Evolutionary conservation across 2,329 filamentous ascomycete species (phyloP).

Genomic region (Colletotrichum sp.): DNA sequence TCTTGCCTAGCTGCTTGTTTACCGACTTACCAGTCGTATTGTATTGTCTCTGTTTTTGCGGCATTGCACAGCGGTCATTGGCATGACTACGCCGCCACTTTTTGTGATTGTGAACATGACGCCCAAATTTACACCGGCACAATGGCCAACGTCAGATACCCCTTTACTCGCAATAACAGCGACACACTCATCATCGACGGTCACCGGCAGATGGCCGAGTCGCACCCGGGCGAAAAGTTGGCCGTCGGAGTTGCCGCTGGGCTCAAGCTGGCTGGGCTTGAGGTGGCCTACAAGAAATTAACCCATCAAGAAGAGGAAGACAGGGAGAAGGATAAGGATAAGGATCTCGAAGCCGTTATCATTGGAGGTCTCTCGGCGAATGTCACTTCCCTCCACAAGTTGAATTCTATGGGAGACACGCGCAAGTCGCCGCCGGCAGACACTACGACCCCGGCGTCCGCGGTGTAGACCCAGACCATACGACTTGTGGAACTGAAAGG

Average conservation of each 20-base stretch:
- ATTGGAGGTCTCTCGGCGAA: neutral
- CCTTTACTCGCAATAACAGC: too few species aligned
- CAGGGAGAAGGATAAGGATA: neutral
- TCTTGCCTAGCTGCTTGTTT: neutral
- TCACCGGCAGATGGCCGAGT: neutral
- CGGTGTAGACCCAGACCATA: accelerated
- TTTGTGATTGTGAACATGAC: too few species aligned
- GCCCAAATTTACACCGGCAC: neutral
- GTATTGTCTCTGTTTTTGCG: too few species aligned
- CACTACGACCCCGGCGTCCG: neutral
- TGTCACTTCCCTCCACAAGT: neutral
- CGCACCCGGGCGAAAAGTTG: neutral
- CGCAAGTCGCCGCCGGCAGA: neutral
- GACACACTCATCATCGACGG: too few species aligned
- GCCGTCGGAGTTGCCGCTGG: neutral
- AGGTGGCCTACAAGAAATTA: neutral
- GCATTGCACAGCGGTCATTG: too few species aligned
- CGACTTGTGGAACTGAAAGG: neutral
- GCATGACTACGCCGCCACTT: too few species aligned
- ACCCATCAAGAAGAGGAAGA: neutral
- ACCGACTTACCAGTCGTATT: neutral
- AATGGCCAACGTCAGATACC: neutral
- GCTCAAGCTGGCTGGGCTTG: neutral
- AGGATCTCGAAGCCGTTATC: neutral
- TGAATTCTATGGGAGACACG: accelerated